A percentile compares a stretch with the other conserved stretches of the same genome.
phyloP scores from a whole-genome alignment of 257 asterid species.

The Ophiorrhiza pumila region DNA sequence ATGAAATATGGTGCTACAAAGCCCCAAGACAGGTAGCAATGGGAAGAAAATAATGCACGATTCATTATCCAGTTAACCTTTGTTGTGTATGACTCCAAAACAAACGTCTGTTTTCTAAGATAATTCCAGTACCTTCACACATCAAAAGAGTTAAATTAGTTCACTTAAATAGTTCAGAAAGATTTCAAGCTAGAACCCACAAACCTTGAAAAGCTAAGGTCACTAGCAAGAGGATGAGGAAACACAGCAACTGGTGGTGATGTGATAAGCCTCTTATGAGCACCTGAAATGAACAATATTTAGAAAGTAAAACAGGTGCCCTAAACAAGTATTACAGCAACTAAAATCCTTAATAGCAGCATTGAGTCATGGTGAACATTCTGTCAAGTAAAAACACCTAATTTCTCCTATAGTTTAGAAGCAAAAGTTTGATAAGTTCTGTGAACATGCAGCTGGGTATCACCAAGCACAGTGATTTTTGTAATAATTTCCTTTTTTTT shows the following conservation, averaged over 20 bases:
- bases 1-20: constrained; percentile 73
- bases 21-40: constrained; percentile 97
- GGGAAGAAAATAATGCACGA: constrained; percentile 80
- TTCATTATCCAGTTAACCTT: constrained; percentile 88
- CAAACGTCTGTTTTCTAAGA: constrained; percentile 97
- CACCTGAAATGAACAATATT: constrained; percentile 53
- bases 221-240: constrained; percentile 97
- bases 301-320: background rate
- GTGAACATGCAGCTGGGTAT: background rate
- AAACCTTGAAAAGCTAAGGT: constrained; percentile 93
- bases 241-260: constrained; percentile 99
- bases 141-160: constrained; percentile 10
- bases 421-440: background rate
- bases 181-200: constrained; percentile 15
- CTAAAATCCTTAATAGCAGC: background rate
- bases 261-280: constrained; percentile 79
- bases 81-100: constrained; percentile 88
- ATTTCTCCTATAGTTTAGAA: constrained; percentile 1
- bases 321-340: background rate
- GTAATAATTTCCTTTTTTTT: background rate
- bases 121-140: constrained; percentile 91
- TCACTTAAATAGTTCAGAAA: constrained; percentile 20
- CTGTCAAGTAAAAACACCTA: background rate
- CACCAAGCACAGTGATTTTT: constrained; percentile 1
- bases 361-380: background rate